These are phyloP conservation scores for Macroventuria anomochaeta DNA, from an alignment of 2,329 filamentous ascomycete genomes.

Conservation along the genomic window DNA sequence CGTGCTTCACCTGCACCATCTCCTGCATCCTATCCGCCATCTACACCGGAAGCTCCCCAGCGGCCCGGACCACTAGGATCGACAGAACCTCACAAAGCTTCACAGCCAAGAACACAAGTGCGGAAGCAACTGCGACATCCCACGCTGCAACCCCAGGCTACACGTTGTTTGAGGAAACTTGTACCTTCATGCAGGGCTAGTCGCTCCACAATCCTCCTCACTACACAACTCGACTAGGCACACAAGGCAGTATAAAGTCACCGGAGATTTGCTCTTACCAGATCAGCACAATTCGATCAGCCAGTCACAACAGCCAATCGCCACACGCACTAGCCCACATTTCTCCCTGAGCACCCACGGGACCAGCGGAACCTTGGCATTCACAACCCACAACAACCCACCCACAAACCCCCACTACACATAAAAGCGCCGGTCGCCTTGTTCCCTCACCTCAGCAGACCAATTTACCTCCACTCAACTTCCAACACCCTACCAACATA, in stretches of 20 bases:
- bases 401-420: constrained; percentile 13
- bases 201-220: constrained; percentile 17
- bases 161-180: constrained; percentile 11
- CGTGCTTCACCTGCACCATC: constrained; percentile 17
- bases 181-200: constrained; percentile 19
- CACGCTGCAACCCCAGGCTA: constrained; percentile 31
- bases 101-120: constrained; percentile 29
- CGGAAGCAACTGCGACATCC: constrained; percentile 41
- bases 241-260: constrained; percentile 26
- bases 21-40: constrained; percentile 21
- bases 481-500: background rate
- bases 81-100: constrained; percentile 19
- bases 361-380: constrained; percentile 32
- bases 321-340: constrained; percentile 35
- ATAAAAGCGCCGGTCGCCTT: constrained; percentile 28
- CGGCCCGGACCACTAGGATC: constrained; percentile 30
- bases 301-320: constrained; percentile 35
- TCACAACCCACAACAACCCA: constrained; percentile 17
- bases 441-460: constrained; percentile 1
- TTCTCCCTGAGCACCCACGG: constrained; percentile 25
- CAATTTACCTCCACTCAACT: constrained; percentile 13
- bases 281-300: constrained; percentile 20
- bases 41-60: constrained; percentile 25
- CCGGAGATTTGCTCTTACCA: constrained; percentile 19
- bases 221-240: constrained; percentile 13